phyloP scores from a whole-genome alignment of 2,329 filamentous ascomycete species.

The Aureobasidium sp. region DNA sequence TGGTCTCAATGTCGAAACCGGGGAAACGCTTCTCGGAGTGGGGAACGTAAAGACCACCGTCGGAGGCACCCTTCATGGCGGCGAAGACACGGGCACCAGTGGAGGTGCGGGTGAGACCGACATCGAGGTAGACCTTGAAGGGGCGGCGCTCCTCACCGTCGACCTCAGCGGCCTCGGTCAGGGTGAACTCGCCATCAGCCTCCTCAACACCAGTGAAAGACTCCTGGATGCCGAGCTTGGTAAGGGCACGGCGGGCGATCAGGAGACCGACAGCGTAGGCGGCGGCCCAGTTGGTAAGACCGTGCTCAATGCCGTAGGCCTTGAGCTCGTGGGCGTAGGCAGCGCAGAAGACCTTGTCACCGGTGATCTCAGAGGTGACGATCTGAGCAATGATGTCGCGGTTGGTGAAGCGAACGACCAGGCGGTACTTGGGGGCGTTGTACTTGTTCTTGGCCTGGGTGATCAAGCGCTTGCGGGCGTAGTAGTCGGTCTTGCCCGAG shows the following conservation, averaged over 20 bases:
- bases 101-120: constrained; percentile 93
- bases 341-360: constrained; percentile 91
- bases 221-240: constrained; percentile 94
- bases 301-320: constrained; percentile 95
- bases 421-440: constrained; percentile 99
- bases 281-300: constrained; percentile 99
- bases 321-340: constrained; percentile 97
- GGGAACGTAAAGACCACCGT: constrained; percentile 92
- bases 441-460: constrained; percentile 99
- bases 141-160: constrained; percentile 84
- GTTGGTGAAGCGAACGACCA: constrained; percentile 78
- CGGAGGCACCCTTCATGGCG: constrained; percentile 99
- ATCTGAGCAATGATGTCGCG: constrained; percentile 99
- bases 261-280: constrained; percentile 96
- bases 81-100: constrained; percentile 98
- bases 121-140: constrained; percentile 99
- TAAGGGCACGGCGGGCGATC: constrained; percentile 90
- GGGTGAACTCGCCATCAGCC: constrained; percentile 87
- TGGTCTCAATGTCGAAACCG: constrained; percentile 91
- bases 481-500: constrained; percentile 99
- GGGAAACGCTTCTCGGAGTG: constrained; percentile 99
- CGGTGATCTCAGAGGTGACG: constrained; percentile 88
- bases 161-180: constrained; percentile 89
- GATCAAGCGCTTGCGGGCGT: constrained; percentile 98
- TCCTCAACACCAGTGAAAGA: constrained; percentile 94